Percentiles rank a stretch among this genome's conserved stretches.
These are phyloP conservation scores for Apiospora saccharicola DNA, from an alignment of 2,329 filamentous ascomycete genomes.

Conservation along the genomic window DNA sequence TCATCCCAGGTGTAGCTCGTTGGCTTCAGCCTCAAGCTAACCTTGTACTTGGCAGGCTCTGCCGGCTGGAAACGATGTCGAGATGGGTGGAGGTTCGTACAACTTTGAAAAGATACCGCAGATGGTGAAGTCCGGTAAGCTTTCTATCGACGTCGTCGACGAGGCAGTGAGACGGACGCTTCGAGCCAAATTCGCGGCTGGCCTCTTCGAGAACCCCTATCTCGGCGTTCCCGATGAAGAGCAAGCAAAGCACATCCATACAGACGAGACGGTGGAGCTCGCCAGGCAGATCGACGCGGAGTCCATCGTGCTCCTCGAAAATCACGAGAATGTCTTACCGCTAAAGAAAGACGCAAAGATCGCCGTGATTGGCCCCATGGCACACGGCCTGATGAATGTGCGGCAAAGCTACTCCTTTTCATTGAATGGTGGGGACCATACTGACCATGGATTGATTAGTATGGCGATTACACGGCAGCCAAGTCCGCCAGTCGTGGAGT, in stretches of 20 bases:
- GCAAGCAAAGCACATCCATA: constrained; percentile 68
- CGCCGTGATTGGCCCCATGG: constrained; percentile 80
- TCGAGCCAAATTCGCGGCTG: constrained; percentile 72
- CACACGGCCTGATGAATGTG: constrained; percentile 73
- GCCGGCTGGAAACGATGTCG: constrained; percentile 74
- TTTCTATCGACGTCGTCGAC: constrained; percentile 68
- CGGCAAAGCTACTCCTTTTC: background rate
- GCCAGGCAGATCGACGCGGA: constrained; percentile 71
- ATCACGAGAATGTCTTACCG: constrained; percentile 60
- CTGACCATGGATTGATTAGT: constrained; percentile 48
- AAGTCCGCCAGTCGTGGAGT: constrained; percentile 69
- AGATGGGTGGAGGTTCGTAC: constrained; percentile 80
- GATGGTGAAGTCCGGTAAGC: constrained; percentile 66
- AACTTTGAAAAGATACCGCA: constrained; percentile 73
- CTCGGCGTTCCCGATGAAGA: constrained; percentile 62
- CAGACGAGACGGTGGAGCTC: constrained; percentile 62
- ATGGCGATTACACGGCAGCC: constrained; percentile 78
- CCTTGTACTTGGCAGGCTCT: constrained; percentile 52
- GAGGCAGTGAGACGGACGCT: constrained; percentile 71
- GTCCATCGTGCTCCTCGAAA: constrained; percentile 67
- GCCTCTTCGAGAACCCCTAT: constrained; percentile 76
- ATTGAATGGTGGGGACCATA: background rate
- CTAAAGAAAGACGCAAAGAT: constrained; percentile 70
- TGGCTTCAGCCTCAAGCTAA: too few relatives aligned
- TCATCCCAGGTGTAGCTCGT: too few relatives aligned